Evolutionary conservation across 495 filamentous ascomycete genomes (phyloP), one percentile per base, ranked within the genome.

Genomic region (Penicillium dipodomyicola): DNA sequence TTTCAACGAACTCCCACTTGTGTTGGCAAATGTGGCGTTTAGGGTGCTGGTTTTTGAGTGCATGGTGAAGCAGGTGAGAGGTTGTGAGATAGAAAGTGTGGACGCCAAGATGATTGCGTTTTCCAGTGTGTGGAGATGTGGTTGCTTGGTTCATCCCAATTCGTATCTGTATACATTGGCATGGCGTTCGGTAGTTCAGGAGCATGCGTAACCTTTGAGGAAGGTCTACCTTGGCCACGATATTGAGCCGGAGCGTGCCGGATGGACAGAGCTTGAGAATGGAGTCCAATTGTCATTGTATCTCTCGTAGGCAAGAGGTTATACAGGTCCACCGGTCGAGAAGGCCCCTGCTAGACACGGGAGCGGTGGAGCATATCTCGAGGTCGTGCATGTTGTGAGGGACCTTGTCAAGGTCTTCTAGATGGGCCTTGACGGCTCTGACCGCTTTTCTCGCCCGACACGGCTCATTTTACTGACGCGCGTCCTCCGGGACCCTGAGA

Each of bases 181-280:
- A 52, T 43, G 50, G 50, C 50, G 50, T 52, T 43, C 50, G 44
- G 50, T 52, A 43, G 50, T 25, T 23, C 39, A 20, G 15, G 15
- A 22, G 10, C 30, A 23, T 45, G 35, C 14, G 20, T 17, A 7
- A 37, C 11, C n/a, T 56, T 29, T 43, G 30, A 29, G 52, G 58
- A 64, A 59, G 49, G 61, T 64, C 27, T 54, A 14, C 29, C 52
- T 56, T 40, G 42, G 12, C 55, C 35, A 57, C 41, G 41, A 52
- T 25, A 47, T 57, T 50, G 23, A 43, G 35, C 61, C 63, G 65
- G 60, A 63, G 54, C 19, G 59, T 52, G 65, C 62, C 65, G 65
- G 65, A 68, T 63, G 42, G 50, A 48, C 63, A 65, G 51, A 30
- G 7, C 32, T 52, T 49, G 35, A 39, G 15, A 39, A n/a, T 39